Base-by-base conservation (phyloP, 129 eudicot genomes). In the Centaurea solstitialis region DNA sequence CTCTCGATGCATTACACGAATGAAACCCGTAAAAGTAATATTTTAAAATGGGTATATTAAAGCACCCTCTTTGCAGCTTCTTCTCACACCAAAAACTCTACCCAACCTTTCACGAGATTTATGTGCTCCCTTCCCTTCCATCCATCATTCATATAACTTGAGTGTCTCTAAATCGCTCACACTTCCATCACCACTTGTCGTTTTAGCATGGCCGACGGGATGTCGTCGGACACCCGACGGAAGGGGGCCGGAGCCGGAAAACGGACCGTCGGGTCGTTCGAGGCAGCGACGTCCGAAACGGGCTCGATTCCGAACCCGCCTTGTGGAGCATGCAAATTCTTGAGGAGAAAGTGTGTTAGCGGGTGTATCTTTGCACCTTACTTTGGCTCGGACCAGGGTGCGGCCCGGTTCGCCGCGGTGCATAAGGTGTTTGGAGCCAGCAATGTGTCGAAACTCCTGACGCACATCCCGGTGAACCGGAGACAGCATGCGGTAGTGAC, bases 391-490 rank as follows among this genome's bases (percentile, higher is more conserved):
- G 98, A 94, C 88, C 98, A 91, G 73, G 98, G 97, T 18, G 97
- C 98, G 0, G 97, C 98, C 28, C 87, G 97, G 83, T 94, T 93
- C 37, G 98, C 98, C 12, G 98, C 98, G 11, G 97, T 91, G 71
- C 98, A 93, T 26, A 93, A 93, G 85, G 98, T 93, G 87, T 93
- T 93, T 38, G 98, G 98, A 7, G 98, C 98, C 20, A 94, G 98
- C 80, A 94, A 94, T 11, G 98, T 94, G 83, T 94, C 98, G 4
- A 94, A 94, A 76, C 89, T 94, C 20, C 78, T 94, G 79, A 57
- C 74, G 86, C 93, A 91, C 64, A 91, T 94, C 33, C 98, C 98
- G 11, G 82, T 82, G 17, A 88, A 81, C 83, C 88, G 95, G 22
- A 40, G 98, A 24, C 94, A 91, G 62, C 97, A 94, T 70, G 98